Conservation (phyloP, 768 basidiomycete species). For the Boletellus ananas region DNA sequence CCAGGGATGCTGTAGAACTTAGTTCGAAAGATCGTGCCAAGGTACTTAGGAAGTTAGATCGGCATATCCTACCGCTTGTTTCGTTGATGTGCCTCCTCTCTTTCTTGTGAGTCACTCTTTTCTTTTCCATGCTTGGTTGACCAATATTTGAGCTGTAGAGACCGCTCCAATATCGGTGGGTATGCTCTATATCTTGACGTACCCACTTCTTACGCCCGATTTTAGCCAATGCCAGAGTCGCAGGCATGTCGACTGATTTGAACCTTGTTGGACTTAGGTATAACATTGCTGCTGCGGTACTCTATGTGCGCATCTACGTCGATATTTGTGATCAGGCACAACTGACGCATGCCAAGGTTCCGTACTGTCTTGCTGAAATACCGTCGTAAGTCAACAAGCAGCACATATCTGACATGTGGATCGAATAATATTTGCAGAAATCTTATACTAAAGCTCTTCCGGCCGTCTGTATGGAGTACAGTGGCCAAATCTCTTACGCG, state of each 20-base stretch:
- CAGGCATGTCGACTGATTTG: slow-evolving; percentile 41
- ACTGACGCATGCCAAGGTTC: slow-evolving; percentile 18
- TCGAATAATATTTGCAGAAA: slow-evolving; percentile 23
- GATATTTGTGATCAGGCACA: neutral
- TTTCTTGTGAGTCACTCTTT: slow-evolving; percentile 12
- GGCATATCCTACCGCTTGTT: slow-evolving; percentile 18
- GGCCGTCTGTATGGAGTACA: slow-evolving; percentile 34
- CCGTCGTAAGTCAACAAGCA: slow-evolving; percentile 33
- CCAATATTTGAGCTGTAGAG: slow-evolving; percentile 21
- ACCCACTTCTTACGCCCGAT: neutral
- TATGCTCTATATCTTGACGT: neutral
- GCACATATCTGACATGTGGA: neutral
- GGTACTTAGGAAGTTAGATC: slow-evolving; percentile 18
- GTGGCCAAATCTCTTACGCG: neutral
- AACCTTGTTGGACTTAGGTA: slow-evolving; percentile 33
- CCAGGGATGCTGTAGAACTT: neutral
- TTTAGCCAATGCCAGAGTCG: slow-evolving; percentile 40
- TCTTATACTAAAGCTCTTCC: slow-evolving; percentile 29
- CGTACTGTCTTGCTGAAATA: slow-evolving; percentile 34
- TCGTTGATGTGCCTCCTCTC: slow-evolving; percentile 15
- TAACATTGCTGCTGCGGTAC: slow-evolving; percentile 37
- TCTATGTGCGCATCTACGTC: slow-evolving; percentile 27
- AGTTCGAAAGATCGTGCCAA: neutral
- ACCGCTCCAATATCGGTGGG: slow-evolving; percentile 44
- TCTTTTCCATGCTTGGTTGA: neutral